These are phyloP conservation scores for Nicotiana noctiflora DNA, from an alignment of 257 asterid genomes.

Conservation along the genomic window DNA sequence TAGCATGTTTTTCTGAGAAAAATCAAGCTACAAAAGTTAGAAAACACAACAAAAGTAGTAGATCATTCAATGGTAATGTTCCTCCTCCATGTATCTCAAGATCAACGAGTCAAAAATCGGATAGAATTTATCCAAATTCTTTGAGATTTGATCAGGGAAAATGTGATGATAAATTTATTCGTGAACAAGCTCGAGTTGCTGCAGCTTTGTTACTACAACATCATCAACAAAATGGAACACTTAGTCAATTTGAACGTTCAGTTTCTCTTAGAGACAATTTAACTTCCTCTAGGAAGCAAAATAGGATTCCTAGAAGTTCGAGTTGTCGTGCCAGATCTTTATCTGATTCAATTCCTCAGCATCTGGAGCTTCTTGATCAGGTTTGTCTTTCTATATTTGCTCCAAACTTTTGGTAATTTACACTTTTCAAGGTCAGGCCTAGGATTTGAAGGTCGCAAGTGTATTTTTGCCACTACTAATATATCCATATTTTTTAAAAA, in stretches of 20 bases:
- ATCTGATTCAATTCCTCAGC: conserved; percentile 28
- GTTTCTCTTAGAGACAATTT: conserved; percentile 36
- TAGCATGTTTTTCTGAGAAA: conserved; percentile 43
- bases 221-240: conserved; percentile 38
- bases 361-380: conserved; percentile 38
- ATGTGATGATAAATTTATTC: conserved; percentile 41
- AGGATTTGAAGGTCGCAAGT: too few relatives aligned
- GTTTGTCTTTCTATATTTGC: conserved; percentile 9
- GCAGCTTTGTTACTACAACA: conserved; percentile 44
- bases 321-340: conserved; percentile 23
- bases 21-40: neutral
- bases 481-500: too few relatives aligned
- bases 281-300: conserved; percentile 16
- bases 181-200: conserved; percentile 54
- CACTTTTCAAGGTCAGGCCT: neutral
- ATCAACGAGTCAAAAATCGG: conserved; percentile 24
- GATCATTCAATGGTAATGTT: conserved; percentile 9
- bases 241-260: conserved; percentile 39
- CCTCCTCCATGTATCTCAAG: conserved; percentile 34
- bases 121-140: conserved; percentile 14
- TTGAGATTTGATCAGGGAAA: neutral
- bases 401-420: neutral
- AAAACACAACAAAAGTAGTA: neutral
- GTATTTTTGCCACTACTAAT: too few relatives aligned
- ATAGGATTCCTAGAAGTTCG: conserved; percentile 33